These are phyloP conservation scores for Arthrobotrys sinensis DNA, from an alignment of 2,329 filamentous ascomycete species.

Conservation along the genomic window DNA sequence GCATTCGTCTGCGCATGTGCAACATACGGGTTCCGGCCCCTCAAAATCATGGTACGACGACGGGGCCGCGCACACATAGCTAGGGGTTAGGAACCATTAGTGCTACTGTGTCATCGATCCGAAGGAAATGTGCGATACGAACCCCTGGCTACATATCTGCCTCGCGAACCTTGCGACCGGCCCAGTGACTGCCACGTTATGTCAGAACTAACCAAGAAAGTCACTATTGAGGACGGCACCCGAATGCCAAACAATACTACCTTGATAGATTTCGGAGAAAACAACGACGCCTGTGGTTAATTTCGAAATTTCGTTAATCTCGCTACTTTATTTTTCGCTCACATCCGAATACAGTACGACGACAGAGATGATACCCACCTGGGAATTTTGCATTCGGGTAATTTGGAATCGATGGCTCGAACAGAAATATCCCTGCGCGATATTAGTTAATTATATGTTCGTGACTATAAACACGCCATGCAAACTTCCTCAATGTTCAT, in stretches of 20 bases:
- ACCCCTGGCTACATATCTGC: slow-evolving; percentile 74
- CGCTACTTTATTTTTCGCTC: background rate
- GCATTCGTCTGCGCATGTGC: background rate
- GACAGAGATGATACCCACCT: slow-evolving; percentile 29
- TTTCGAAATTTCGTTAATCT: background rate
- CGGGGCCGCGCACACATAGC: slow-evolving; percentile 92
- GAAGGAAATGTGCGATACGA: background rate
- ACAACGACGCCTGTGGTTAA: slow-evolving; percentile 74
- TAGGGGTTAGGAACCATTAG: slow-evolving; percentile 72
- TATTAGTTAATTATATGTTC: slow-evolving; percentile 9
- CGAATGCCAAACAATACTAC: slow-evolving; percentile 68
- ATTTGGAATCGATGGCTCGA: slow-evolving; percentile 85
- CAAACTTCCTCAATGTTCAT: background rate
- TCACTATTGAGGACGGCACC: background rate
- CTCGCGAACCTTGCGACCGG: slow-evolving; percentile 90
- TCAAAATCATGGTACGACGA: slow-evolving; percentile 96
- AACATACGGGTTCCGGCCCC: slow-evolving; percentile 77
- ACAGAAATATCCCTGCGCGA: slow-evolving; percentile 87
- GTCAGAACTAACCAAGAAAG: slow-evolving; percentile 24
- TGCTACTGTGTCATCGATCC: background rate
- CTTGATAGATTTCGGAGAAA: slow-evolving; percentile 97
- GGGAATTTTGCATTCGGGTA: slow-evolving; percentile 83
- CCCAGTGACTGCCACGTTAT: slow-evolving; percentile 78
- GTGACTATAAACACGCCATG: background rate
- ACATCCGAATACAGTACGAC: background rate